Evolutionary conservation across 768 basidiomycete species (phyloP), one percentile per base, ranked within the genome.

Genomic region (Clitopilus hobsonii): DNA sequence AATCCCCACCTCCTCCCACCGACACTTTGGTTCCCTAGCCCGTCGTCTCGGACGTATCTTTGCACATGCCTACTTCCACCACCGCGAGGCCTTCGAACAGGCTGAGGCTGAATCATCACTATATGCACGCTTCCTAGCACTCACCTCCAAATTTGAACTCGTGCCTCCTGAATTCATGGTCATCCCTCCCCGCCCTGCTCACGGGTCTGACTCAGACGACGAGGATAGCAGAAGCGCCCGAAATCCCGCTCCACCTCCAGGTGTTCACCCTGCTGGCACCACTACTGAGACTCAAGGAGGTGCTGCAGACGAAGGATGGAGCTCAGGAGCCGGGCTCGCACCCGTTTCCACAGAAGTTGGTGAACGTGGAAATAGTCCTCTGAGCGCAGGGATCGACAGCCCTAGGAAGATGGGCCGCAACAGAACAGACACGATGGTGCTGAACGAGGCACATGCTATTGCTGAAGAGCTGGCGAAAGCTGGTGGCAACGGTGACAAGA

Each of bases 1-100:
- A 53, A 91, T 98, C 52, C 91, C 91, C 1, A 73, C 74, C 38
- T 80, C 88, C 2, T 96, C 93, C 0, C 80, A 86, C 58, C 82
- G 89, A n/a, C 93, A 94, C 69, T 97, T 95, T 68, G 80, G 88
- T 49, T 92, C 91, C 14, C 85, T 96, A 22, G 91, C 92, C 18
- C 84, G 96, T 0, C 85, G 96, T 13, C 84, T 98, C 1, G 94
- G 94, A 1, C 85, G 96, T 30, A 94, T 98, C 58, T 98, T 99
- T 65, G 91, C 92, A 0, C 96, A 99, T 69, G 94, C 94, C 1
- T 98, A 94, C 75, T 95, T 88, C 73, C 92, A 94, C 67, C 94
- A 96, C 69, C 87, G 91, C 59, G 94, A 94, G 66, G 84, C 84
- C 0, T 96, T 96, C 67, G 88, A 91, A 61, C 89, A 91, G 66